Evolutionary conservation across 331 rosid species (phyloP).

Genomic region (Spiraea crenata): DNA sequence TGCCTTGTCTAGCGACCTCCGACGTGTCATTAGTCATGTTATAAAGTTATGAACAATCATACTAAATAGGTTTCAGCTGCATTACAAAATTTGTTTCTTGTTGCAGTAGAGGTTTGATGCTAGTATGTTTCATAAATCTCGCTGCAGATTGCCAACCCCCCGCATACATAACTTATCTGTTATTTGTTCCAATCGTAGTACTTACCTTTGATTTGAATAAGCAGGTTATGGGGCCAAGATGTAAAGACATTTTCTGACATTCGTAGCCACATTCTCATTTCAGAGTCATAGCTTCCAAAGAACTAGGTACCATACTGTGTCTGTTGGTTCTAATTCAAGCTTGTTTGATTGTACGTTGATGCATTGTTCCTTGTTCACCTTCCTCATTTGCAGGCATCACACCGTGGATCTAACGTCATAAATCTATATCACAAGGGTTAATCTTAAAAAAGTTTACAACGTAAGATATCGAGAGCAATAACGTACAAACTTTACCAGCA

Average conservation of each 20-base stretch:
- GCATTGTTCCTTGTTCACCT: too few relatives aligned
- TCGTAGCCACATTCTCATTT: slow-evolving; percentile 45
- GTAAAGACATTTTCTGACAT: slow-evolving; percentile 72
- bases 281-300: slow-evolving; percentile 32
- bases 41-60: slow-evolving; percentile 1
- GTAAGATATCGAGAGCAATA: background rate
- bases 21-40: background rate
- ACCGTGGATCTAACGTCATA: background rate
- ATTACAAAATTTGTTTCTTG: background rate
- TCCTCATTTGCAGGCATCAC: background rate
- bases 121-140: background rate
- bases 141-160: background rate
- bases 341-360: background rate
- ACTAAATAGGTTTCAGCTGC: background rate
- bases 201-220: slow-evolving; percentile 20
- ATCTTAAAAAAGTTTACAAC: background rate
- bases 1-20: background rate
- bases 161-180: background rate
- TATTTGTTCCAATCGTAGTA: background rate
- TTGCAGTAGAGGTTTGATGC: background rate
- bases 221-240: slow-evolving; percentile 88
- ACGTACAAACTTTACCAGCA: background rate
- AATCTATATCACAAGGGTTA: background rate
- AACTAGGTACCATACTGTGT: background rate
- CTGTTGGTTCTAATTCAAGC: background rate